A percentile compares a stretch with the other conserved stretches of the same genome.
phyloP scores from a whole-genome alignment of 306 rosid species.

The Cicer chorassanicum region DNA sequence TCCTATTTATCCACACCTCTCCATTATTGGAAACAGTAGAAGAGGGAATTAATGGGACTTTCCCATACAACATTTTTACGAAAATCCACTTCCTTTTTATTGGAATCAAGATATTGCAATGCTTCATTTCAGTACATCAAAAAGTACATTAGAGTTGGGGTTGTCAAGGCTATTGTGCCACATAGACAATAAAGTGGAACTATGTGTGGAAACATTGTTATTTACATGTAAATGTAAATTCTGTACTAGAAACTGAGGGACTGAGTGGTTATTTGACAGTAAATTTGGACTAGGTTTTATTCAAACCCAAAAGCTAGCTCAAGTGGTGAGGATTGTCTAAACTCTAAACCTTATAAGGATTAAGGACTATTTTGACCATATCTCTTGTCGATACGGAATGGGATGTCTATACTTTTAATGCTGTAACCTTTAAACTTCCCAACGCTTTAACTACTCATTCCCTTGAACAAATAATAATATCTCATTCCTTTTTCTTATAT shows the following conservation, averaged over 20 bases:
- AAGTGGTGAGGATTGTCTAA: neutral
- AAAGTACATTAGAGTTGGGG: neutral
- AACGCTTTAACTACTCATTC: constrained; percentile 26
- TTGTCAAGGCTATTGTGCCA: neutral
- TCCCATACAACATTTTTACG: neutral
- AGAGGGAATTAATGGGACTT: neutral
- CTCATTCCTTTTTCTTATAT: neutral
- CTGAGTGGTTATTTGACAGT: neutral
- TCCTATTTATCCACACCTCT: neutral
- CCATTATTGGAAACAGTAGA: neutral
- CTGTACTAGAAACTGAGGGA: neutral
- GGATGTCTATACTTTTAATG: constrained; percentile 21
- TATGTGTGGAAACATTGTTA: neutral
- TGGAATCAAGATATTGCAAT: neutral
- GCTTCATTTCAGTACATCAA: neutral
- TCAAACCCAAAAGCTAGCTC: neutral
- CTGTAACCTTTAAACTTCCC: constrained; percentile 30
- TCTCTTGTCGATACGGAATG: neutral
- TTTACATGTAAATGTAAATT: neutral
- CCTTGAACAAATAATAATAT: constrained; percentile 30
- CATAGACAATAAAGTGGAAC: constrained; percentile 8
- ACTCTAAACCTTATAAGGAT: neutral
- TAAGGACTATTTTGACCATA: neutral
- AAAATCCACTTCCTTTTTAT: neutral
- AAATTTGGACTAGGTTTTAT: neutral